A percentile compares a stretch with the other conserved stretches of the same genome.
phyloP scores from a whole-genome alignment of 768 basidiomycete species.

The Lactarius deliciosus region DNA sequence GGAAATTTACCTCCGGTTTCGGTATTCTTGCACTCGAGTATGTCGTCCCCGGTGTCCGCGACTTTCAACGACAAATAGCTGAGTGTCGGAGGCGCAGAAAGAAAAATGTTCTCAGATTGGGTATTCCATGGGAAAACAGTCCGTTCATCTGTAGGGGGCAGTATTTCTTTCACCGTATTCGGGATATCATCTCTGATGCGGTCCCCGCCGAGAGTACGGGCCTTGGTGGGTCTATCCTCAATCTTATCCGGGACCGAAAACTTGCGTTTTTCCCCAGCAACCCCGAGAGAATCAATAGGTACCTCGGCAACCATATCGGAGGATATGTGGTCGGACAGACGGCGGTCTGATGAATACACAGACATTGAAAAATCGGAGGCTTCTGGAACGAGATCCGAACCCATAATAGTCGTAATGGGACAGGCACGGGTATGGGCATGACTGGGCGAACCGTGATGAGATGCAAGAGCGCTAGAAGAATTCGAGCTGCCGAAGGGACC shows the following conservation, averaged over 20 bases:
- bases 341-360: conserved; percentile 33
- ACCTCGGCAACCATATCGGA: conserved; percentile 58
- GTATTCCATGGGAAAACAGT: background rate
- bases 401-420: background rate
- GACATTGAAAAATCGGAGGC: background rate
- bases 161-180: conserved; percentile 52
- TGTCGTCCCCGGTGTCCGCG: conserved; percentile 63
- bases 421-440: conserved; percentile 7
- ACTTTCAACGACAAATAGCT: conserved; percentile 55
- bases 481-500: conserved; percentile 34
- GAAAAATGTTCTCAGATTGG: conserved; percentile 15
- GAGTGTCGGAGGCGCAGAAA: conserved; percentile 42
- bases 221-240: conserved; percentile 40
- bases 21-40: conserved; percentile 78
- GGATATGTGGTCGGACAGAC: conserved; percentile 2
- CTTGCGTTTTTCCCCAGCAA: conserved; percentile 51
- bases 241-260: conserved; percentile 43
- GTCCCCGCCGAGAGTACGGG: conserved; percentile 71
- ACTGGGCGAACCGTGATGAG: conserved; percentile 9
- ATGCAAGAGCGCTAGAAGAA: conserved; percentile 7
- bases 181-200: conserved; percentile 49
- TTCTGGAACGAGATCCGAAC: conserved; percentile 8
- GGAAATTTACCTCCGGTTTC: conserved; percentile 55
- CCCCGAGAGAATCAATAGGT: conserved; percentile 42
- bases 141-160: conserved; percentile 10